Evolutionary conservation across 176 grass and related monocot species (phyloP).

Genomic region (Triticum timopheevii): DNA sequence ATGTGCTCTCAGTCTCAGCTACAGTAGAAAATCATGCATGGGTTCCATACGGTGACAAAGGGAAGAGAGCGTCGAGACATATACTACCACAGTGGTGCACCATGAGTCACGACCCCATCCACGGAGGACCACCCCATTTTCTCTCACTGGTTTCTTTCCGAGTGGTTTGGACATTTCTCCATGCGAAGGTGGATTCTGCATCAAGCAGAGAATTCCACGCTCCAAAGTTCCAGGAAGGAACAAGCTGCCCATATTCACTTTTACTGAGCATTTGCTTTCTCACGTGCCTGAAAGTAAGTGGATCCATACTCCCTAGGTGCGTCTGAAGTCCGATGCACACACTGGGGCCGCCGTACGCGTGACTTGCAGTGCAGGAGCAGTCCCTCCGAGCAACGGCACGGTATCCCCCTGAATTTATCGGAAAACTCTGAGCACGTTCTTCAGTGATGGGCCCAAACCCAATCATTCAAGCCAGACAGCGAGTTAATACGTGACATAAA

Average conservation of each 20-base stretch:
- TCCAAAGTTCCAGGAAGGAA: not conserved
- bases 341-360: not conserved
- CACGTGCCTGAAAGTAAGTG: not conserved
- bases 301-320: not conserved
- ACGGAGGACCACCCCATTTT: slow-evolving; percentile 5
- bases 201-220: not conserved
- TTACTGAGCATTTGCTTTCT: not conserved
- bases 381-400: not conserved
- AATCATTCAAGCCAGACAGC: slow-evolving; percentile 36
- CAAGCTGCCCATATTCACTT: not conserved
- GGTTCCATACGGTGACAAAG: not conserved
- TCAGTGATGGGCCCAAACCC: not conserved
- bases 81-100: no score
- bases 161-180: not conserved
- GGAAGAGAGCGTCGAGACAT: not conserved
- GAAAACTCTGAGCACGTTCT: not conserved
- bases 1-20: no score
- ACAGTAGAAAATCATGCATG: no score
- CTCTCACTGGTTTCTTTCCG: not conserved
- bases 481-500: slow-evolving; percentile 41
- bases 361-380: no score
- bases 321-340: not conserved
- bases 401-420: not conserved
- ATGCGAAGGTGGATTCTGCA: not conserved
- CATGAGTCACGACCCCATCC: not conserved